Percentiles rank a stretch among this genome's conserved stretches.
Evolutionary conservation across 2,329 filamentous ascomycete species (phyloP).

Genomic region (Sporothrix pallida): DNA sequence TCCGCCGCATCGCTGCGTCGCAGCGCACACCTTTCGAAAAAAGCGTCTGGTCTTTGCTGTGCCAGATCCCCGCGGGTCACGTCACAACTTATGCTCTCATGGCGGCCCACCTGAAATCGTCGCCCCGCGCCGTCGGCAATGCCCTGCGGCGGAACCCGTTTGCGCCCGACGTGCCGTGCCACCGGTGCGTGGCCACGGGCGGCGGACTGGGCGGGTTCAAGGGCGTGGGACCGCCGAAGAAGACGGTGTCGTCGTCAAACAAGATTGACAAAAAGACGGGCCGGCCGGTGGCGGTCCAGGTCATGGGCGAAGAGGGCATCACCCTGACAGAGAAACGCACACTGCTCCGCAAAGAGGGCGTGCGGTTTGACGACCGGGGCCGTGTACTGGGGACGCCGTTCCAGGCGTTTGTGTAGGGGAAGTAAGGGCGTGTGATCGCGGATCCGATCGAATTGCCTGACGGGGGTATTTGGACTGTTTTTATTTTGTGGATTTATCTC

Average conservation of each 20-base stretch:
- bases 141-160: conserved; percentile 81
- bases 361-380: conserved; percentile 65
- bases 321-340: conserved; percentile 67
- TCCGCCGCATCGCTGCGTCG: conserved; percentile 53
- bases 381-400: conserved; percentile 65
- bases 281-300: conserved; percentile 52
- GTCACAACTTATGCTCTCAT: conserved; percentile 81
- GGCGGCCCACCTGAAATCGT: conserved; percentile 69
- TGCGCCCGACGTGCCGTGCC: conserved; percentile 80
- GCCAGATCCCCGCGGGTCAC: conserved; percentile 75
- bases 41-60: conserved; percentile 72
- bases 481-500: too few species aligned
- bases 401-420: conserved; percentile 47
- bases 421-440: too few species aligned
- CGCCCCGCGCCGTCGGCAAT: conserved; percentile 77
- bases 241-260: conserved; percentile 58
- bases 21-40: conserved; percentile 62
- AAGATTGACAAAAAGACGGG: conserved; percentile 50
- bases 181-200: conserved; percentile 77
- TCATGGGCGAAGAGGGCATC: conserved; percentile 61
- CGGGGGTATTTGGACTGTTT: too few species aligned
- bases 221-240: conserved; percentile 63
- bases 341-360: conserved; percentile 67
- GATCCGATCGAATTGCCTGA: too few species aligned
- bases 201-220: conserved; percentile 75